Evolutionary conservation across 441 rosid species (phyloP), one percentile per base, ranked within the genome.

Genomic region (Eutrema salsugineum): DNA sequence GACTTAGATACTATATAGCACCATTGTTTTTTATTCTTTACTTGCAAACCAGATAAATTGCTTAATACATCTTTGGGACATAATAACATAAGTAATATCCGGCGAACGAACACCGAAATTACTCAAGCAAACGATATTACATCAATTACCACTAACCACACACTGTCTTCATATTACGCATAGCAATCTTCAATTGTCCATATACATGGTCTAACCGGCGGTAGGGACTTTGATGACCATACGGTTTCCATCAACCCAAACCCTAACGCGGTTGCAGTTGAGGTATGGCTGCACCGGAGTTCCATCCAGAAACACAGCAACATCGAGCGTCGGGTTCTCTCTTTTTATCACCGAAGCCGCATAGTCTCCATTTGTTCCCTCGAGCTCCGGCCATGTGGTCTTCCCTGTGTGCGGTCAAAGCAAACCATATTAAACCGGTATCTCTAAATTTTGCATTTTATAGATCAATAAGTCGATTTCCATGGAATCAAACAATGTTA

Each of bases 191-290:
- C n/a, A n/a, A 4, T 17, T 2, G 65, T 43, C 35, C 48, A 60
- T 16, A 15, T 12, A 11, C 48, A 16, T 7, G 15, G 3, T 68
- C 44, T 69, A 76, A 62, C 75, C 75, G 16, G 11, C 1, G 15
- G 6, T n/a, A 55, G 79, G 79, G 1, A 6, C 12, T 40, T 32
- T 16, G 46, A 71, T 32, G 24, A 83, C 88, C 5, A 33, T 51
- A 7, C 82, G 80, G 55, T 67, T 0, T 1, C 39, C 9, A 71
- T 84, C 71, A 16, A 86, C 81, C 77, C 71, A 44, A 49, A 81
- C 84, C 63, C 87, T 56, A 8, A 88, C 89, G 8, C 89, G 65
- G 50, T 73, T 54, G 22, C 87, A 82, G 70, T 81, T 71, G 44
- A 79, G 69, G 54, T 85, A 85, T 74, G 0, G 11, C 17, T 71